phyloP scores from a whole-genome alignment of 176 grass and related monocot species.

The Paspalum vaginatum region DNA sequence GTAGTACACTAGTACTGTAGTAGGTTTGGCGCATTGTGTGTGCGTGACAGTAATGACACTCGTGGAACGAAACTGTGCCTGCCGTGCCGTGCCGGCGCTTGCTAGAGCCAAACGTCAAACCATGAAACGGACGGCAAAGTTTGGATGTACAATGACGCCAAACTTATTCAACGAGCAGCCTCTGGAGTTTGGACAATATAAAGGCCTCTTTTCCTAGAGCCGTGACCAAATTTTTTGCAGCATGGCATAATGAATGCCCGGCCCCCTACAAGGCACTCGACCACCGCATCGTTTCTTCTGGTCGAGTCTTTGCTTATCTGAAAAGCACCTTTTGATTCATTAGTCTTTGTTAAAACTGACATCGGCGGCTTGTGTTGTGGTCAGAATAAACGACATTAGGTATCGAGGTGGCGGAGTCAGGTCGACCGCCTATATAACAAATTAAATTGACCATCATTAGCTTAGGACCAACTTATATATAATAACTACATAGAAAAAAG shows the following conservation, averaged over 20 bases:
- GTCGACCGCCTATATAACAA: conserved; percentile 24
- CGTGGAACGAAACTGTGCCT: conserved; percentile 8
- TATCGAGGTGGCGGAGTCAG: conserved; percentile 23
- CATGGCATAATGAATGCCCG: not conserved
- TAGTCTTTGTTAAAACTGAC: conserved; percentile 59
- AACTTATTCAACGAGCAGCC: not conserved
- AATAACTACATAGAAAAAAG: no score
- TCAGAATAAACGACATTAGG: conserved; percentile 38
- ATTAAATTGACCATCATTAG: not conserved
- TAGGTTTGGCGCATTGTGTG: not conserved
- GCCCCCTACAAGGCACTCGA: no score
- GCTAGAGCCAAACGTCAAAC: not conserved
- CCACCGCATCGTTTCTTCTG: not conserved
- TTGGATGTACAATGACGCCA: conserved; percentile 17
- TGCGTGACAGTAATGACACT: conserved; percentile 3
- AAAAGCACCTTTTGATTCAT: conserved; percentile 35
- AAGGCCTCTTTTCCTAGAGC: not conserved
- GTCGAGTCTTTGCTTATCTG: conserved; percentile 41
- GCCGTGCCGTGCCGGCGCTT: conserved; percentile 22
- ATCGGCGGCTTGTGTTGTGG: not conserved
- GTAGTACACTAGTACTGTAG: not conserved
- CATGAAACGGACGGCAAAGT: not conserved
- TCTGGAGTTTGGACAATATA: not conserved
- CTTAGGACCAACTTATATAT: not conserved
- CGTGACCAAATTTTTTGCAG: conserved; percentile 1